Conservation (phyloP, 129 eudicot species). For the Chrysanthemum lavandulifolium region DNA sequence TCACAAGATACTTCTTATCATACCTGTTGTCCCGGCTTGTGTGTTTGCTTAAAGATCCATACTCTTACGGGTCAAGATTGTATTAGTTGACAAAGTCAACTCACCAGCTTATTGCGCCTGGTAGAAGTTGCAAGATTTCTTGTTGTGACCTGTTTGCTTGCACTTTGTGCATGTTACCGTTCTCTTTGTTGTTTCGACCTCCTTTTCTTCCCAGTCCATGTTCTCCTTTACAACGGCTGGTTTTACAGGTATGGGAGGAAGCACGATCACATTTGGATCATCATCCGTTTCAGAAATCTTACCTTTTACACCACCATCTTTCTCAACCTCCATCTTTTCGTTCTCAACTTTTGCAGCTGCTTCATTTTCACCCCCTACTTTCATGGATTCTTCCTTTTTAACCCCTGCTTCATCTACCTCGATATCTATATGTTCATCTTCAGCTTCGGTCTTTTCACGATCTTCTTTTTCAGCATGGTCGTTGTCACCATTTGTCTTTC, state of each 20-base stretch:
- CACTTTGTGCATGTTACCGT: conserved; percentile 75
- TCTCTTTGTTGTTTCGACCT: conserved; percentile 49
- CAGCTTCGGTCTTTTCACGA: not conserved
- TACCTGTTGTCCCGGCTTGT: not conserved
- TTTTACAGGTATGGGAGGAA: conserved; percentile 58
- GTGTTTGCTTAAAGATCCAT: not conserved
- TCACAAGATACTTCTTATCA: too few species aligned
- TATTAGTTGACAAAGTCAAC: conserved; percentile 26
- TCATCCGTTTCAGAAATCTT: conserved; percentile 22
- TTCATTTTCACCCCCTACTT: not conserved
- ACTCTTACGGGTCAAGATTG: not conserved
- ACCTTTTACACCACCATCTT: conserved; percentile 23
- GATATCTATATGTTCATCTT: too few species aligned
- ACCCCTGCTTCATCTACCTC: not conserved
- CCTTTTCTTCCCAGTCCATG: conserved; percentile 47
- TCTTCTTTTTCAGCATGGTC: not conserved
- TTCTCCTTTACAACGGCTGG: conserved; percentile 41
- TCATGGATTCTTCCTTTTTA: not conserved
- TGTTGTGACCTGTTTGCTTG: conserved; percentile 73
- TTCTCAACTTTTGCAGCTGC: conserved; percentile 2
- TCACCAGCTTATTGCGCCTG: conserved; percentile 14
- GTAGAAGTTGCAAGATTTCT: conserved; percentile 57
- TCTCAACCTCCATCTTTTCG: conserved; percentile 7
- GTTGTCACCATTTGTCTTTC: conserved; percentile 3
- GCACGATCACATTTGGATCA: conserved; percentile 41